A percentile compares a stretch with the other conserved stretches of the same genome.
These are phyloP conservation scores for Fomitopsis pulvina DNA, from an alignment of 768 basidiomycete genomes.

Conservation along the genomic window DNA sequence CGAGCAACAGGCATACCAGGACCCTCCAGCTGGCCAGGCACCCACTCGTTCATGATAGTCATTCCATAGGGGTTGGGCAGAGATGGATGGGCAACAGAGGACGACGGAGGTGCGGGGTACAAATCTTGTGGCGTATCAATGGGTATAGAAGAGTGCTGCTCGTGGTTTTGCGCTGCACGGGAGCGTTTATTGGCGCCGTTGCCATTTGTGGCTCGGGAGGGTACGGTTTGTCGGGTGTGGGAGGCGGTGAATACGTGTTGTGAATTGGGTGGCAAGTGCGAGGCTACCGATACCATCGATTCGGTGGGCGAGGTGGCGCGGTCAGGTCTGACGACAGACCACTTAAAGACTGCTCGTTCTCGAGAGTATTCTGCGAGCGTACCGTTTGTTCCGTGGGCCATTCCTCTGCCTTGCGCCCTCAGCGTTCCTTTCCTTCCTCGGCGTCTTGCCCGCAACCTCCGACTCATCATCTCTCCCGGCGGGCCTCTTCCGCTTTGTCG, in stretches of 20 bases:
- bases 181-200: conserved; percentile 22
- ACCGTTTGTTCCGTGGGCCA: conserved; percentile 59
- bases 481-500: conserved; percentile 56
- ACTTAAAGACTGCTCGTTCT: not conserved
- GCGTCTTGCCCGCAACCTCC: conserved; percentile 47
- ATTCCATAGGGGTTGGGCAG: conserved; percentile 38
- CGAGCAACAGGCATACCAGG: conserved; percentile 73
- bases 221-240: conserved; percentile 21
- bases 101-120: conserved; percentile 44
- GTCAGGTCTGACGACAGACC: conserved; percentile 35
- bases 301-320: conserved; percentile 67
- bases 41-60: conserved; percentile 19
- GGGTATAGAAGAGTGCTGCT: conserved; percentile 17
- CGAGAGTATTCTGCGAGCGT: conserved; percentile 13
- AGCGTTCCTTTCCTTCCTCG: conserved; percentile 51
- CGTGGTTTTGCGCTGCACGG: conserved; percentile 20
- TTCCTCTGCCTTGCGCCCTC: conserved; percentile 44
- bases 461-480: conserved; percentile 55
- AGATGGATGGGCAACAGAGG: conserved; percentile 46
- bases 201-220: conserved; percentile 34
- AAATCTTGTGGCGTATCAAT: conserved; percentile 30
- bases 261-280: conserved; percentile 41
- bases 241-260: conserved; percentile 24
- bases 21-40: conserved; percentile 58
- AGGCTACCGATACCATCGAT: conserved; percentile 66